These are phyloP conservation scores for Lotmaria passim DNA, from an alignment of 208 protist species.

Conservation along the genomic window DNA sequence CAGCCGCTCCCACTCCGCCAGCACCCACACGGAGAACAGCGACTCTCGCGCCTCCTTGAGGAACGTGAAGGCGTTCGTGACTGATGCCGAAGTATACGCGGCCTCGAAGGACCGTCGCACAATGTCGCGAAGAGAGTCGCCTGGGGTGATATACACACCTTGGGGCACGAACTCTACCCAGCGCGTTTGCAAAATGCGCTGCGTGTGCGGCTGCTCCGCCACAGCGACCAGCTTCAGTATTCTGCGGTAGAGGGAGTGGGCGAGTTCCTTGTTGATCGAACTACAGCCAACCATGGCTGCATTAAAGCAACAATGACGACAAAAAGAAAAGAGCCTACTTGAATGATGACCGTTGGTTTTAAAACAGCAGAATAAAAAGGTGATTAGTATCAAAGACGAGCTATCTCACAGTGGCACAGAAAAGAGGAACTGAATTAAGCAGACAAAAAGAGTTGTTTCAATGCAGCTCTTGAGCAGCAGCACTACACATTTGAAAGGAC, in stretches of 20 bases:
- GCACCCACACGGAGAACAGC: conserved; percentile 48
- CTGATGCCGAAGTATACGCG: conserved; percentile 12
- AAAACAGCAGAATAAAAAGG: too few relatives aligned
- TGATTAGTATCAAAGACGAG: too few relatives aligned
- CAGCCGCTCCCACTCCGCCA: conserved; percentile 48
- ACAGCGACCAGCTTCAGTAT: conserved; percentile 23
- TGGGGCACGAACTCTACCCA: conserved; percentile 62
- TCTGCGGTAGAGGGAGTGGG: conserved; percentile 34
- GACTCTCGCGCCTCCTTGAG: conserved; percentile 48
- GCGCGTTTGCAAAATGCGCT: conserved; percentile 30
- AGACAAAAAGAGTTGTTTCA: too few relatives aligned
- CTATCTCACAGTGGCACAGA: too few relatives aligned
- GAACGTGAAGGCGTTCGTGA: conserved; percentile 55
- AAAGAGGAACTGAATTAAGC: too few relatives aligned
- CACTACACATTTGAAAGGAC: too few relatives aligned
- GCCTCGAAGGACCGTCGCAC: conserved; percentile 43
- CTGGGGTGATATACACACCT: conserved; percentile 24
- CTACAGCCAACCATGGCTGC: neutral
- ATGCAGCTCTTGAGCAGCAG: too few relatives aligned
- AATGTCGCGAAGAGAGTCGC: conserved; percentile 30
- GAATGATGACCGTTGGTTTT: too few relatives aligned
- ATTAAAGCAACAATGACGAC: neutral
- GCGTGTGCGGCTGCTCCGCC: conserved; percentile 21
- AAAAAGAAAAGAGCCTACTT: neutral
- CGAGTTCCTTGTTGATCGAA: conserved; percentile 21